phyloP scores from a whole-genome alignment of 1,139 yeast species.

The Pichia sp. region DNA sequence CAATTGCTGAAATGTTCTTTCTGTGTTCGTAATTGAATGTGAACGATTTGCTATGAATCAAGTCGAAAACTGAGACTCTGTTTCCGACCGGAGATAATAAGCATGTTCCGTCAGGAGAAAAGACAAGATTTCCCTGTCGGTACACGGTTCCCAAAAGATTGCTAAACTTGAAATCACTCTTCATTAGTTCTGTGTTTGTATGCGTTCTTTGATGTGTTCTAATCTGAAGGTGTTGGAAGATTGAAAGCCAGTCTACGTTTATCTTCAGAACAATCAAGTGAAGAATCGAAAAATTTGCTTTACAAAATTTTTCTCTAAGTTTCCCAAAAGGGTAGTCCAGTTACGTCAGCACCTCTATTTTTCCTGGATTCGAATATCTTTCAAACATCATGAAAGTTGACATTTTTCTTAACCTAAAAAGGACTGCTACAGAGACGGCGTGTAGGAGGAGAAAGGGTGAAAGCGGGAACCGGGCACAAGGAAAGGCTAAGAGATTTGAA shows the following conservation, averaged over 20 bases:
- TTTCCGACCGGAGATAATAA: constrained; percentile 93
- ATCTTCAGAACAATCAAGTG: background rate
- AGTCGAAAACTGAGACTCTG: constrained; percentile 83
- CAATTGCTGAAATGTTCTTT: constrained; percentile 73
- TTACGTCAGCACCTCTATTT: constrained; percentile 1
- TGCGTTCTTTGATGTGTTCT: background rate
- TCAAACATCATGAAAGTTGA: background rate
- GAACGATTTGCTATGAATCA: constrained; percentile 77
- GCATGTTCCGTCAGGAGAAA: constrained; percentile 79
- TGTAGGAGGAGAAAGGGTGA: no score
- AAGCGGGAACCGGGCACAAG: no score
- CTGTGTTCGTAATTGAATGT: constrained; percentile 93
- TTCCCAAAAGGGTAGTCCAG: background rate
- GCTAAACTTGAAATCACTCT: constrained; percentile 62
- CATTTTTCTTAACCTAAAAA: background rate
- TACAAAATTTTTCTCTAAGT: background rate
- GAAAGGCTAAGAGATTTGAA: no score
- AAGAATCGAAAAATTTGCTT: constrained; percentile 9
- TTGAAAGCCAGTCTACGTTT: background rate
- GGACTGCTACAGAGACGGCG: no score
- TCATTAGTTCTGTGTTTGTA: constrained; percentile 33
- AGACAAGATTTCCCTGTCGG: constrained; percentile 83
- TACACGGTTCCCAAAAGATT: constrained; percentile 93
- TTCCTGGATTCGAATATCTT: background rate
- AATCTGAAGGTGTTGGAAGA: background rate